These are phyloP conservation scores for Drechslera avenae DNA, from an alignment of 2,329 filamentous ascomycete species.

Conservation along the genomic window DNA sequence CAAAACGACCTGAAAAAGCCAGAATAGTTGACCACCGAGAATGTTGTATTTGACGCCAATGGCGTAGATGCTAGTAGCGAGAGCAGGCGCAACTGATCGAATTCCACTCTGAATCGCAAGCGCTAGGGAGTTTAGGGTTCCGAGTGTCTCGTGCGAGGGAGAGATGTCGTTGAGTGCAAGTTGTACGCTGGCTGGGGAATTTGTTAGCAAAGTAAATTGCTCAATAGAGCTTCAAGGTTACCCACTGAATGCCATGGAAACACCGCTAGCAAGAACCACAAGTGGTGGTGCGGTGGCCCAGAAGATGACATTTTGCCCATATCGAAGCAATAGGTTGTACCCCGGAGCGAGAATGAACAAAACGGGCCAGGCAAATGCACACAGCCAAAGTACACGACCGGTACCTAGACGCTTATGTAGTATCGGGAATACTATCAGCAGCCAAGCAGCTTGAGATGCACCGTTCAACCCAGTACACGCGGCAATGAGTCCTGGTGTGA, in stretches of 20 bases:
- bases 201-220: slow-evolving; percentile 6
- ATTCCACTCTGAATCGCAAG: slow-evolving; percentile 67
- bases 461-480: slow-evolving; percentile 69
- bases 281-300: slow-evolving; percentile 57
- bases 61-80: slow-evolving; percentile 71
- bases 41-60: slow-evolving; percentile 66
- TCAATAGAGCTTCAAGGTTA: background rate
- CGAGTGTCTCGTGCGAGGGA: slow-evolving; percentile 67
- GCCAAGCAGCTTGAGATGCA: slow-evolving; percentile 70
- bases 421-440: slow-evolving; percentile 70
- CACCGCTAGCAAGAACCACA: slow-evolving; percentile 4
- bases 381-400: slow-evolving; percentile 65
- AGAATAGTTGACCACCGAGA: slow-evolving; percentile 68
- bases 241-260: slow-evolving; percentile 53
- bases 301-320: slow-evolving; percentile 56
- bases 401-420: slow-evolving; percentile 71
- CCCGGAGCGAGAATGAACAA: slow-evolving; percentile 64
- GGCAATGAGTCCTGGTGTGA: slow-evolving; percentile 67
- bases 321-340: slow-evolving; percentile 62
- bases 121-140: slow-evolving; percentile 72
- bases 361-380: slow-evolving; percentile 65
- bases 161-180: slow-evolving; percentile 76
- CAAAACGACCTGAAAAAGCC: slow-evolving; percentile 59
- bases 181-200: slow-evolving; percentile 62
- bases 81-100: slow-evolving; percentile 68